phyloP scores from a whole-genome alignment of 768 basidiomycete genomes.

The Boletellus sp. region DNA sequence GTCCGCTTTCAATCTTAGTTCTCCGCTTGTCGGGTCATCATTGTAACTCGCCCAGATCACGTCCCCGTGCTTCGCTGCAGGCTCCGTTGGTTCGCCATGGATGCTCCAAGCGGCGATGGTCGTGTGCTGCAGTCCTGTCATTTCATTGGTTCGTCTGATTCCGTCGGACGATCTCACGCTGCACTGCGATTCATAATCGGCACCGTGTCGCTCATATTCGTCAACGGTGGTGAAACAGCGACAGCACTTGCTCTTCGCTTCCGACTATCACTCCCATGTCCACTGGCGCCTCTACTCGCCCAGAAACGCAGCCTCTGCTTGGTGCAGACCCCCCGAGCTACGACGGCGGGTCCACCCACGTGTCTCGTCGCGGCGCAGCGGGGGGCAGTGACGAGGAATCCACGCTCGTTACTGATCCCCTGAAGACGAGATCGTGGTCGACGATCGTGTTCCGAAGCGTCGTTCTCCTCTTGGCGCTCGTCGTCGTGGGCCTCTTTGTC shows the following conservation, averaged over 20 bases:
- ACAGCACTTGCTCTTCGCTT: slow-evolving; percentile 1
- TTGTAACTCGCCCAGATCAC: too few species aligned
- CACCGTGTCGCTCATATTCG: neutral
- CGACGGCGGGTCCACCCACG: slow-evolving; percentile 3
- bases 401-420: neutral
- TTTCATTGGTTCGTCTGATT: too few species aligned
- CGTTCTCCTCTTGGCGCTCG: slow-evolving; percentile 34
- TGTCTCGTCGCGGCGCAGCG: neutral
- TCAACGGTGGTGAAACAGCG: neutral
- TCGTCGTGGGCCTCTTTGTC: slow-evolving; percentile 51
- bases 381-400: slow-evolving; percentile 19
- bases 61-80: too few species aligned
- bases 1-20: too few species aligned
- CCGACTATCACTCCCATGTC: slow-evolving; percentile 20
- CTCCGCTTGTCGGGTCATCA: too few species aligned
- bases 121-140: too few species aligned
- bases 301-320: slow-evolving; percentile 25
- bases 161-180: neutral
- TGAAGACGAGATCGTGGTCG: slow-evolving; percentile 12
- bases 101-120: too few species aligned
- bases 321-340: slow-evolving; percentile 15
- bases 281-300: slow-evolving; percentile 1
- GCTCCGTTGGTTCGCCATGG: too few species aligned
- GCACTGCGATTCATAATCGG: neutral
- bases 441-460: slow-evolving; percentile 28